Evolutionary conservation across 768 basidiomycete species (phyloP), one percentile per base, ranked within the genome.

Genomic region (Mycena crocata): DNA sequence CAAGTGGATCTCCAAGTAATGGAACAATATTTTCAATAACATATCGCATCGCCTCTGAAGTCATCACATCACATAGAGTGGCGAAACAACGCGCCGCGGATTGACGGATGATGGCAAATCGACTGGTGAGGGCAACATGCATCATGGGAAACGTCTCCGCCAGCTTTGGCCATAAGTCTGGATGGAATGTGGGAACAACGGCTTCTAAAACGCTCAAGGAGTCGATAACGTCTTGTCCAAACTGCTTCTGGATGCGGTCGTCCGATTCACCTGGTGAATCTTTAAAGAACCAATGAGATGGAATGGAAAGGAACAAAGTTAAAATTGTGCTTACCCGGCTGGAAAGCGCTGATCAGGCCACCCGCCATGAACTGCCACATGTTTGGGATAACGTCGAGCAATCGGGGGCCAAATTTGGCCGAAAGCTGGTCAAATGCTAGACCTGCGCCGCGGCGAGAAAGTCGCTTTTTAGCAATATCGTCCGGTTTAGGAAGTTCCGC

Each of bases 321-420:
- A 51, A 9, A 65, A 45, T 44, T 40, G n/a, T 14, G 73, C 88
- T 46, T 76, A 95, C 95, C 89, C 37, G 84, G 76, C 44, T 83
- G 80, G 69, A 91, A 95, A 26, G 90, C 86, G 57, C 86, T 87
- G 48, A 92, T 71, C 39, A 98, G 76, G 26, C 93, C 90, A 26
- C 90, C 91, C 17, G 89, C 90, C 89, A 98, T 94, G 6, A 93
- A 95, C 52, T 92, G 90, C 96, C 97, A 99, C 86, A 98, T 93
- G 70, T 89, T 94, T 2, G 98, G 97, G n/a, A 99, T 88, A 35
- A 87, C 84, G 0, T 90, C 86, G 37, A 99, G 80, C 32, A 99
- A 81, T 17, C 79, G 80, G 2, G 87, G 75, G 0, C 93, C 95
- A 70, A 99, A 98, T 67, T 86, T 87, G 4, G 79, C 75, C 2